These are phyloP conservation scores for Ploettnerulaceae sp. DNA, from an alignment of 2,329 filamentous ascomycete genomes.

Conservation along the genomic window DNA sequence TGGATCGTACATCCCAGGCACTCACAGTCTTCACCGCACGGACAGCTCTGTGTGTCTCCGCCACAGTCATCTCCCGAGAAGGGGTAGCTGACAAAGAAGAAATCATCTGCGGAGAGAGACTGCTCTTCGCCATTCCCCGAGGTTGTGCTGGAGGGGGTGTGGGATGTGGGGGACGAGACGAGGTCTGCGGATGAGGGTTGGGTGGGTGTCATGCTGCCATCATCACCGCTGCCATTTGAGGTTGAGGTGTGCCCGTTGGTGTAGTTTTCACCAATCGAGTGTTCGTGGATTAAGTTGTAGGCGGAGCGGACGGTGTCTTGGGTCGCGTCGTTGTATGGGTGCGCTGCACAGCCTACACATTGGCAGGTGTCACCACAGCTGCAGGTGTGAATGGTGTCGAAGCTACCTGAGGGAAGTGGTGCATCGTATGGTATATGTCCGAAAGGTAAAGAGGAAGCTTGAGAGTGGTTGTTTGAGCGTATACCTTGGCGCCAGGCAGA, in stretches of 20 bases:
- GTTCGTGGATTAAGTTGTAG: constrained; percentile 29
- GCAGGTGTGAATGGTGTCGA: constrained; percentile 44
- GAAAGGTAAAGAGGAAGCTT: constrained; percentile 25
- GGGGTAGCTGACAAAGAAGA: constrained; percentile 55
- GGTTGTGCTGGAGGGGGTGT: constrained; percentile 29
- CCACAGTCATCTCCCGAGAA: constrained; percentile 43
- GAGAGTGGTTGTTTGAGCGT: constrained; percentile 37
- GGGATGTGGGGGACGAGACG: constrained; percentile 26
- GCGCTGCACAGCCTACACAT: constrained; percentile 63
- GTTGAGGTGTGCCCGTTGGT: constrained; percentile 13
- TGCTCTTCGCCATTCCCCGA: constrained; percentile 43
- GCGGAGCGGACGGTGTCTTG: constrained; percentile 49
- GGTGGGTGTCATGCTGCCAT: constrained; percentile 10
- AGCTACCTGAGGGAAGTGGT: constrained; percentile 35
- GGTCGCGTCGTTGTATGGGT: constrained; percentile 63
- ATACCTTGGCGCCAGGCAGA: constrained; percentile 48
- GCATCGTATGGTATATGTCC: constrained; percentile 25
- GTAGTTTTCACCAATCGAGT: constrained; percentile 17
- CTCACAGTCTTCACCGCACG: constrained; percentile 55
- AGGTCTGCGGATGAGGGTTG: constrained; percentile 13
- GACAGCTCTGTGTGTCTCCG: constrained; percentile 47
- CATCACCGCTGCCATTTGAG: constrained; percentile 16
- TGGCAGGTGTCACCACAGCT: constrained; percentile 61
- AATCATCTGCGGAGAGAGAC: constrained; percentile 44
- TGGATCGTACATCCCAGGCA: constrained; percentile 55